Conservation (phyloP, 768 basidiomycete genomes). For the Termitomyces eurrhizus region DNA sequence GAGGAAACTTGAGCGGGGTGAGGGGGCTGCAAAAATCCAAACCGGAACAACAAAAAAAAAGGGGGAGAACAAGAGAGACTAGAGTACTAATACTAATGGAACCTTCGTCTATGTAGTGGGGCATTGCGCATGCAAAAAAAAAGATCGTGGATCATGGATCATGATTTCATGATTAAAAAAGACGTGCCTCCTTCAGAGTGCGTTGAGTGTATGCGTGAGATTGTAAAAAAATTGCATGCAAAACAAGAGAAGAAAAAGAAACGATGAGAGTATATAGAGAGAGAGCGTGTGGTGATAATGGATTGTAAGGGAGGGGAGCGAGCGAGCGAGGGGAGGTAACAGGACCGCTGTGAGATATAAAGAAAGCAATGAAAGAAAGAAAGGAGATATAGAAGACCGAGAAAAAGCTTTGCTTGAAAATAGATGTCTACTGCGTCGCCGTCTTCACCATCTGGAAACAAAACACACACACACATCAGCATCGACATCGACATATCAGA, state of each 20-base stretch:
- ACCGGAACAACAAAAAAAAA: slow-evolving; percentile 4
- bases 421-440: slow-evolving; percentile 63
- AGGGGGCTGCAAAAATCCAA: not conserved
- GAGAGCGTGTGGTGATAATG: not conserved
- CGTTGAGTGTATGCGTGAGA: slow-evolving; percentile 27
- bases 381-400: slow-evolving; percentile 16
- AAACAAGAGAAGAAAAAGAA: slow-evolving; percentile 17
- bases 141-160: slow-evolving; percentile 6
- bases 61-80: not conserved
- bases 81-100: slow-evolving; percentile 12
- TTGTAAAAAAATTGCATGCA: slow-evolving; percentile 49
- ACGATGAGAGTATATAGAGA: slow-evolving; percentile 15
- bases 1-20: too few relatives aligned
- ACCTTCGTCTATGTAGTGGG: slow-evolving; percentile 41
- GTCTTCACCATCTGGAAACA: slow-evolving; percentile 66
- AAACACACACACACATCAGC: too few relatives aligned
- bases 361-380: slow-evolving; percentile 9
- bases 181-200: slow-evolving; percentile 74
- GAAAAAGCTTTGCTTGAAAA: slow-evolving; percentile 9
- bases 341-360: slow-evolving; percentile 1
- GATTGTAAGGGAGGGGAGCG: not conserved
- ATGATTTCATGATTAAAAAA: slow-evolving; percentile 36
- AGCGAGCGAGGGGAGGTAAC: slow-evolving; percentile 10
- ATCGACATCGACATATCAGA: not conserved
- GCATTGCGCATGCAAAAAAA: slow-evolving; percentile 50